Conservation (phyloP, 192 early-diverging fungal species). For the Entrophospora sp. region DNA sequence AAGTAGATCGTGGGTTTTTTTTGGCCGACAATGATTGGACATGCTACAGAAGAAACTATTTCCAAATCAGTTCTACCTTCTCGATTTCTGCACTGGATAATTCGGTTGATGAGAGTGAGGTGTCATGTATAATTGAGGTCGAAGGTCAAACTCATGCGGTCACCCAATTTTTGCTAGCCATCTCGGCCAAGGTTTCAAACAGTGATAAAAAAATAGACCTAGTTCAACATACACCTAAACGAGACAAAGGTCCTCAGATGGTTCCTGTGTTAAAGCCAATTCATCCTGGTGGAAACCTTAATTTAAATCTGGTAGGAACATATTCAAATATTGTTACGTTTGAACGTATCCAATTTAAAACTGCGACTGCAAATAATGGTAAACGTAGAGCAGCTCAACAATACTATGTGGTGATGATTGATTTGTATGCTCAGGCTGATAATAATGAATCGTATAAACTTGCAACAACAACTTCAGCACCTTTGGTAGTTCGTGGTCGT, state of each 20-base stretch:
- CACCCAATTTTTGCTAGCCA: conserved; percentile 61
- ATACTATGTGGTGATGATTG: conserved; percentile 75
- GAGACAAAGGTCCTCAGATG: conserved; percentile 87
- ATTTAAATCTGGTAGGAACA: conserved; percentile 21
- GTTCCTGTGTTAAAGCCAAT: conserved; percentile 49
- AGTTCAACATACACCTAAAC: conserved; percentile 82
- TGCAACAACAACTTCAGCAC: conserved; percentile 64
- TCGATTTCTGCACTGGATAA: conserved; percentile 37
- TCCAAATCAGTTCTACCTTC: conserved; percentile 71
- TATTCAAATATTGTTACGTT: conserved; percentile 60
- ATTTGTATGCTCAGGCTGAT: conserved; percentile 66
- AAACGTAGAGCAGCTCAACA: conserved; percentile 90
- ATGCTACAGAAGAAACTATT: conserved; percentile 92
- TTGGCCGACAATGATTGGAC: conserved; percentile 84
- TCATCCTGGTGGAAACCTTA: conserved; percentile 49
- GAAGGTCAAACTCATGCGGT: conserved; percentile 47
- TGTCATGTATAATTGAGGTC: conserved; percentile 58
- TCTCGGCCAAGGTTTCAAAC: conserved; percentile 64
- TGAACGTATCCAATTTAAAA: conserved; percentile 95
- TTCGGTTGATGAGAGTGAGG: conserved; percentile 30
- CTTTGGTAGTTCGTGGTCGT: conserved; percentile 88
- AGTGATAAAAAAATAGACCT: conserved; percentile 70
- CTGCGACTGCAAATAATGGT: conserved; percentile 91
- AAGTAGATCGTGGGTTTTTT: conserved; percentile 90
- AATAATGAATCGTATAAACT: conserved; percentile 48